Conservation (phyloP, 2,329 filamentous ascomycete genomes). For the Biscogniauxia mediterranea region DNA sequence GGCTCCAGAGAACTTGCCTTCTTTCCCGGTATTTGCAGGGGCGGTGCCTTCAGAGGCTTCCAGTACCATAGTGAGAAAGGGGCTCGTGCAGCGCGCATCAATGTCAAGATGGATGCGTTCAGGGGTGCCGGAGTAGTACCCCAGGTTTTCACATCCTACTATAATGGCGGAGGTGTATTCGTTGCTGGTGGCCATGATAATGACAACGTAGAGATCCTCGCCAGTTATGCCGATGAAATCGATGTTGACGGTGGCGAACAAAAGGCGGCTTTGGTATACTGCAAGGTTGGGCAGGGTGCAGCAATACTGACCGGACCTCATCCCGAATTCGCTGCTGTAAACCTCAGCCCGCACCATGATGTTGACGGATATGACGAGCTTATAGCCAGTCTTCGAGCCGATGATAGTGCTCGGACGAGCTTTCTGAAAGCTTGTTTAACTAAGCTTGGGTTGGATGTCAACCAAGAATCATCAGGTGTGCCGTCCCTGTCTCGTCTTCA, state of each 20-base stretch:
- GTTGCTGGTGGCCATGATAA: slow-evolving; percentile 65
- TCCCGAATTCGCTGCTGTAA: slow-evolving; percentile 87
- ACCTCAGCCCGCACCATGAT: slow-evolving; percentile 66
- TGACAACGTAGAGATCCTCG: slow-evolving; percentile 75
- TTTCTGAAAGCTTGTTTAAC: slow-evolving; percentile 78
- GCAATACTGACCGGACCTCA: slow-evolving; percentile 84
- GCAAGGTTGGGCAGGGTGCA: slow-evolving; percentile 76
- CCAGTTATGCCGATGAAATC: slow-evolving; percentile 72
- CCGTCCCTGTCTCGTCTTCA: slow-evolving; percentile 82
- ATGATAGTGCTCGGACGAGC: slow-evolving; percentile 66
- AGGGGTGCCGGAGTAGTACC: slow-evolving; percentile 48
- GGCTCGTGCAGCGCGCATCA: slow-evolving; percentile 68
- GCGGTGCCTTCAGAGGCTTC: slow-evolving; percentile 85
- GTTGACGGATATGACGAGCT: slow-evolving; percentile 69
- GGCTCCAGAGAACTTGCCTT: slow-evolving; percentile 83
- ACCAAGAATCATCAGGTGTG: slow-evolving; percentile 64
- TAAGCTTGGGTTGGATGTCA: slow-evolving; percentile 81
- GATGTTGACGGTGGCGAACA: slow-evolving; percentile 73
- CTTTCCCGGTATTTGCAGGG: slow-evolving; percentile 82
- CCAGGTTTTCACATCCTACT: slow-evolving; percentile 72
- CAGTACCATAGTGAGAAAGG: slow-evolving; percentile 86
- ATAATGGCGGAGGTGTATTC: slow-evolving; percentile 93
- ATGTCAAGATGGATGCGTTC: slow-evolving; percentile 61
- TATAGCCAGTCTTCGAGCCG: slow-evolving; percentile 63
- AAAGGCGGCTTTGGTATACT: slow-evolving; percentile 78